Conservation (phyloP, 139 green algal species). For the Picochlorum sp. region DNA sequence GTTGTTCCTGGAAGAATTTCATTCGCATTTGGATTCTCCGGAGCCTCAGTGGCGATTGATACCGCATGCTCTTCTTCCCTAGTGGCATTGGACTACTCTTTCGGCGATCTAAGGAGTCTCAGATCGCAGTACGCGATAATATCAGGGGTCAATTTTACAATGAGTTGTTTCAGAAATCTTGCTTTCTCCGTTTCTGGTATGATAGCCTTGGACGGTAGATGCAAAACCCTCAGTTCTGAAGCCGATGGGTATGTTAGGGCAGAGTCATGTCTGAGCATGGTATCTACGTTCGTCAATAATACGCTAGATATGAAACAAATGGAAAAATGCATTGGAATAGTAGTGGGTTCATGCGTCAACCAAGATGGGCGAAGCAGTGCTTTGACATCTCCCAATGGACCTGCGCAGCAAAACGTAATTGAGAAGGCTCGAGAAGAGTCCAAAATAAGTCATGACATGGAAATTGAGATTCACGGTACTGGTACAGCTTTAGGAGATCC, state of each 20-base stretch:
- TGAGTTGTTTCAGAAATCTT: conserved; percentile 16
- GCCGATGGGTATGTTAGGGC: conserved; percentile 42
- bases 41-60: conserved; percentile 27
- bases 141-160: conserved; percentile 20
- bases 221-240: conserved; percentile 34
- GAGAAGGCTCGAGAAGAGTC: background rate
- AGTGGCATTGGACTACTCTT: conserved; percentile 50
- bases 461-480: conserved; percentile 48
- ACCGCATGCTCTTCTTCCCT: conserved; percentile 83
- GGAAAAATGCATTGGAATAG: background rate
- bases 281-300: no score
- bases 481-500: conserved; percentile 79
- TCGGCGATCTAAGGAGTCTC: conserved; percentile 10
- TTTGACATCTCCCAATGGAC: conserved; percentile 43
- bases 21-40: conserved; percentile 34
- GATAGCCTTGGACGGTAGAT: conserved; percentile 24
- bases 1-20: conserved; percentile 36
- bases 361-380: conserved; percentile 40
- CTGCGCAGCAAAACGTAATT: conserved; percentile 36
- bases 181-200: conserved; percentile 17
- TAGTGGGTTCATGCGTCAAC: conserved; percentile 28
- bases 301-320: background rate
- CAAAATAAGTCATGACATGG: background rate
- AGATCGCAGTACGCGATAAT: conserved; percentile 14
- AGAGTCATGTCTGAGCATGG: conserved; percentile 22